Conservation (phyloP, 202 grass and related monocot species). For the Bolboschoenoplectus hybrid region DNA sequence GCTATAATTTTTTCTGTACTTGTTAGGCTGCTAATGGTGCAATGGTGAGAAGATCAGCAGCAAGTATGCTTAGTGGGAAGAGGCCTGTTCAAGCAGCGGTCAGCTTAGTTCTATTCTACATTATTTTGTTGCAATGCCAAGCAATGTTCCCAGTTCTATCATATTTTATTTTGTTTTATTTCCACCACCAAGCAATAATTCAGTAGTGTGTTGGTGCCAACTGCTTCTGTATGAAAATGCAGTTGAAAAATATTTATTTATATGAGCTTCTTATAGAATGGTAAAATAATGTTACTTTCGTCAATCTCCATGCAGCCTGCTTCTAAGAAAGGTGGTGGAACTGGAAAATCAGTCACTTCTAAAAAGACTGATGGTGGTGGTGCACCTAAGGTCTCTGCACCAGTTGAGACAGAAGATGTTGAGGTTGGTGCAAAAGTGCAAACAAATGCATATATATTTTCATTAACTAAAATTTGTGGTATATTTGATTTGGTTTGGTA, state of each 20-base stretch:
- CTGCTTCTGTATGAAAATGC: slow-evolving; percentile 7
- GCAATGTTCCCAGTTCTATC: slow-evolving; percentile 9
- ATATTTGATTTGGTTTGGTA: slow-evolving; percentile 11
- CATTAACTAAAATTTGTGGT: slow-evolving; percentile 20
- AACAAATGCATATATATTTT: slow-evolving; percentile 37
- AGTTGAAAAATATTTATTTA: slow-evolving; percentile 1
- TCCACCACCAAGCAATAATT: not conserved
- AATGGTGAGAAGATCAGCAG: slow-evolving; percentile 85
- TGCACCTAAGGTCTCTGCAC: slow-evolving; percentile 61
- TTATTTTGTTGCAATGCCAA: slow-evolving; percentile 39
- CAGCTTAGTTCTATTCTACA: slow-evolving; percentile 44
- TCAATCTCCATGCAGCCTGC: slow-evolving; percentile 47
- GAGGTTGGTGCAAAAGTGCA: slow-evolving; percentile 65
- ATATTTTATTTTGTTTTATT: slow-evolving; percentile 28
- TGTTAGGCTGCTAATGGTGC: slow-evolving; percentile 66
- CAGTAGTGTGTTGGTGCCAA: not conserved
- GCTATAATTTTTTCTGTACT: slow-evolving; percentile 26
- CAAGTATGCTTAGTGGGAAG: slow-evolving; percentile 99
- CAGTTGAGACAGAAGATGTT: slow-evolving; percentile 73
- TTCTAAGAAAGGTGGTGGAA: slow-evolving; percentile 67
- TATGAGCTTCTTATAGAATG: slow-evolving; percentile 12
- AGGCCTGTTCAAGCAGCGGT: slow-evolving; percentile 63
- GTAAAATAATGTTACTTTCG: slow-evolving; percentile 27
- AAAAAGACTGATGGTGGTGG: slow-evolving; percentile 80
- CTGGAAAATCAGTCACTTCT: slow-evolving; percentile 53